Evolutionary conservation across 1,284 basidiomycete genomes (phyloP).

Genomic region (Fomitopsis schrenkii): DNA sequence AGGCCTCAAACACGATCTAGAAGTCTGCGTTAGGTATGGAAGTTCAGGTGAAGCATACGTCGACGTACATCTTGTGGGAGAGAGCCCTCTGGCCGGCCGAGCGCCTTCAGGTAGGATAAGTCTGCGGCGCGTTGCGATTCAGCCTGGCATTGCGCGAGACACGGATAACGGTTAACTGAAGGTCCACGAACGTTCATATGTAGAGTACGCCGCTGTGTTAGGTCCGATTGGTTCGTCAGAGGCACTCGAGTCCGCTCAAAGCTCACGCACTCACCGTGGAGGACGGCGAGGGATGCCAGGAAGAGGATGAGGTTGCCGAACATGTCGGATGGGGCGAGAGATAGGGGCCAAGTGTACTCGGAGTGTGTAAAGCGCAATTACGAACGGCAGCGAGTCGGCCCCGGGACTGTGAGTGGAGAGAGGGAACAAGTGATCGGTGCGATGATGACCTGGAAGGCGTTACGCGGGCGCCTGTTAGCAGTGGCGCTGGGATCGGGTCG

Average conservation of each 20-base stretch:
- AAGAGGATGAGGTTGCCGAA: slow-evolving; percentile 24
- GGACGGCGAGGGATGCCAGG: slow-evolving; percentile 22
- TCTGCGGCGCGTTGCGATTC: slow-evolving; percentile 37
- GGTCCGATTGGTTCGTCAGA: not conserved
- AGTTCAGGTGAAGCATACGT: not conserved
- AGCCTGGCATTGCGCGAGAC: slow-evolving; percentile 2
- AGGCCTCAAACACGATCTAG: slow-evolving; percentile 71
- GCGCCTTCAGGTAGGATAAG: slow-evolving; percentile 67
- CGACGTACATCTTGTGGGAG: slow-evolving; percentile 58
- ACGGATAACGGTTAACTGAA: no score
- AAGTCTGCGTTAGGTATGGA: not conserved
- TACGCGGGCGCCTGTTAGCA: not conserved
- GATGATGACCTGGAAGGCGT: not conserved
- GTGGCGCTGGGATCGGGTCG: no score
- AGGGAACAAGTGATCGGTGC: not conserved
- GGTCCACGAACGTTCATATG: slow-evolving; percentile 58
- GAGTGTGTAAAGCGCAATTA: no score
- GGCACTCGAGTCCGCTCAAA: not conserved
- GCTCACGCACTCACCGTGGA: slow-evolving; percentile 24
- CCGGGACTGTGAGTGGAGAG: not conserved
- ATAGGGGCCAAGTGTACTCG: not conserved
- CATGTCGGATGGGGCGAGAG: slow-evolving; percentile 13
- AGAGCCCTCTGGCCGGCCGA: slow-evolving; percentile 62
- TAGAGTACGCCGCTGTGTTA: slow-evolving; percentile 44
- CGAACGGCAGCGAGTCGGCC: not conserved